A percentile compares a stretch with the other conserved stretches of the same genome.
phyloP scores from a whole-genome alignment of 495 filamentous ascomycete species.

The Polyplosphaeria fusca region DNA sequence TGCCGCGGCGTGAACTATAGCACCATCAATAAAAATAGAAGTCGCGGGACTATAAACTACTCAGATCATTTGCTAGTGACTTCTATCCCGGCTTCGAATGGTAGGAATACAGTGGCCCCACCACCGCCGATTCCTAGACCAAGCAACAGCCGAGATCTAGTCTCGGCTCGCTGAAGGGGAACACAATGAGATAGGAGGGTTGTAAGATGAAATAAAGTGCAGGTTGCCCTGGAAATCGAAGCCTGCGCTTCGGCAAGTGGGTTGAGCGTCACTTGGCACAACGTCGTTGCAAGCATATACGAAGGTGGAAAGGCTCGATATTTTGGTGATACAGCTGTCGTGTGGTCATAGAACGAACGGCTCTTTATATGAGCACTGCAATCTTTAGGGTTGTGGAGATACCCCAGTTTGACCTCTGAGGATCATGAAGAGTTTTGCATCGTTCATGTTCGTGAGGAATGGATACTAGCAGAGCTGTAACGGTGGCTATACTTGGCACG shows the following conservation, averaged over 20 bases:
- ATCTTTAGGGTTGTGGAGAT: conserved; percentile 12
- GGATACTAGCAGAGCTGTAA: conserved; percentile 10
- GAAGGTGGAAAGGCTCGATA: conserved; percentile 13
- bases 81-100: too few relatives aligned
- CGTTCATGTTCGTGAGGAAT: conserved; percentile 12
- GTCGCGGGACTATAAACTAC: too few relatives aligned
- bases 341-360: conserved; percentile 8
- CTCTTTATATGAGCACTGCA: conserved; percentile 16
- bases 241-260: conserved; percentile 10
- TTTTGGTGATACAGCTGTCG: conserved; percentile 13
- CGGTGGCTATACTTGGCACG: conserved; percentile 3
- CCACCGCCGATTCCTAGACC: conserved; percentile 1
- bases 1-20: too few relatives aligned
- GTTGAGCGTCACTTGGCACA: conserved; percentile 5
- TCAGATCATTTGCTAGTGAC: too few relatives aligned
- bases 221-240: conserved; percentile 4
- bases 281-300: conserved; percentile 7
- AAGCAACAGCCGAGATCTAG: conserved; percentile 6
- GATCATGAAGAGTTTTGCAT: conserved; percentile 7
- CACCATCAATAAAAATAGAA: too few relatives aligned
- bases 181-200: conserved; percentile 2
- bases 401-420: not conserved
- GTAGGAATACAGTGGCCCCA: too few relatives aligned
- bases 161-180: conserved; percentile 7
- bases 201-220: not conserved